A percentile compares a stretch with the other conserved stretches of the same genome.
phyloP scores from a whole-genome alignment of 2,329 filamentous ascomycete genomes.

The Sarocladium oryzae region DNA sequence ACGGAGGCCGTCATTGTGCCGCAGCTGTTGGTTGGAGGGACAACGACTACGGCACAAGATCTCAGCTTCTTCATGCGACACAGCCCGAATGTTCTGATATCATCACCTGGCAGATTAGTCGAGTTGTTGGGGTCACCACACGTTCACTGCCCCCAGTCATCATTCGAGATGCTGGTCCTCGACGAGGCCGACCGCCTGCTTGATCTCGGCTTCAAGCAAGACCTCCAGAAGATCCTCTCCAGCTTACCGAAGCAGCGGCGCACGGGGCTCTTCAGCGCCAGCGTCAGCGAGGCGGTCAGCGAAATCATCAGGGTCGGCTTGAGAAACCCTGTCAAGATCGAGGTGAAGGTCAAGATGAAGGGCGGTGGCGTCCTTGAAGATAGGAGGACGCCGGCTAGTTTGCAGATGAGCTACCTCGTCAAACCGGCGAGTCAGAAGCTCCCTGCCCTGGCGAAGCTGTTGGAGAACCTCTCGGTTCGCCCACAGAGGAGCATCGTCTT shows the following conservation, averaged over 20 bases:
- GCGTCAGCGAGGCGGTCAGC: slow-evolving; percentile 89
- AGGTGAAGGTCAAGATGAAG: slow-evolving; percentile 79
- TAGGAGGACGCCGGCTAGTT: slow-evolving; percentile 79
- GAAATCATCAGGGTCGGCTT: slow-evolving; percentile 89
- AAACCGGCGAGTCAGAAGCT: slow-evolving; percentile 75
- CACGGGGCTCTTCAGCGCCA: slow-evolving; percentile 91
- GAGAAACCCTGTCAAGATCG: slow-evolving; percentile 89
- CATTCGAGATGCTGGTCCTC: slow-evolving; percentile 86
- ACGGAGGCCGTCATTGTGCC: slow-evolving; percentile 59
- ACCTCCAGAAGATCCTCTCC: slow-evolving; percentile 77
- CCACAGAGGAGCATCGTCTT: slow-evolving; percentile 88
- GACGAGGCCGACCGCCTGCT: slow-evolving; percentile 92
- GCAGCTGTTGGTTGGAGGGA: slow-evolving; percentile 80
- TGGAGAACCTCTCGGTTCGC: slow-evolving; percentile 61
- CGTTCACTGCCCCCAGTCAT: slow-evolving; percentile 80
- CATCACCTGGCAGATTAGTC: slow-evolving; percentile 82
- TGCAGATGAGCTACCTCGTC: slow-evolving; percentile 84
- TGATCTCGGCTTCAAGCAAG: slow-evolving; percentile 89
- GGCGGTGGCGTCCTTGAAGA: slow-evolving; percentile 63
- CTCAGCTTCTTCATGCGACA: slow-evolving; percentile 75
- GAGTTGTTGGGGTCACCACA: slow-evolving; percentile 82
- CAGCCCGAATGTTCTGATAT: slow-evolving; percentile 83
- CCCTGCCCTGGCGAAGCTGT: slow-evolving; percentile 63
- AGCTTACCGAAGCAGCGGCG: slow-evolving; percentile 86
- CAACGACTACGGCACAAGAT: slow-evolving; percentile 77